Conservation (phyloP, 2,329 filamentous ascomycete genomes). For the Diaporthe aspalathi region DNA sequence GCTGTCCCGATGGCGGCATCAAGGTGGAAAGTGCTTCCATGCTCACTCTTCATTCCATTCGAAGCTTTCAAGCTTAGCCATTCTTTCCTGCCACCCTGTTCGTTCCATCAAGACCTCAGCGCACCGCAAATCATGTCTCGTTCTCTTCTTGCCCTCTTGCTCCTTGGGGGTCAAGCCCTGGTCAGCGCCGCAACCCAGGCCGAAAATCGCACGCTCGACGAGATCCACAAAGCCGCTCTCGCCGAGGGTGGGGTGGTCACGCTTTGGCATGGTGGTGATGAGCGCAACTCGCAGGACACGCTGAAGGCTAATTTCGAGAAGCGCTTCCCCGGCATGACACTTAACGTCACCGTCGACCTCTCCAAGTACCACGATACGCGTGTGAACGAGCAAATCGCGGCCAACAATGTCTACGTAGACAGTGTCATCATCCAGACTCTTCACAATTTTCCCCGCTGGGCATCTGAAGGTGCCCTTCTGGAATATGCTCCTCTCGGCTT, state of each 20-base stretch:
- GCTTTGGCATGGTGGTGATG: constrained; percentile 62
- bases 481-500: constrained; percentile 62
- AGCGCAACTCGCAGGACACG: constrained; percentile 51
- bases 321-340: constrained; percentile 60
- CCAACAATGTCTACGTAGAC: constrained; percentile 55
- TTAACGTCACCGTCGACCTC: constrained; percentile 65
- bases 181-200: constrained; percentile 37
- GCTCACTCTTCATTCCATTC: background rate
- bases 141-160: background rate
- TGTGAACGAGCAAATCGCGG: constrained; percentile 58
- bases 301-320: constrained; percentile 58
- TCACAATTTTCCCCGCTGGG: constrained; percentile 65
- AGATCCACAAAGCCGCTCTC: constrained; percentile 62
- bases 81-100: background rate
- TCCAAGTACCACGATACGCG: constrained; percentile 65
- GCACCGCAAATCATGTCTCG: background rate
- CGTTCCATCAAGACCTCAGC: background rate
- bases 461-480: constrained; percentile 57
- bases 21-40: background rate
- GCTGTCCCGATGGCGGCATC: background rate
- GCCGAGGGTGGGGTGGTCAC: constrained; percentile 59
- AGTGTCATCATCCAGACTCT: constrained; percentile 61
- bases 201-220: constrained; percentile 54
- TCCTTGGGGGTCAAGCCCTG: constrained; percentile 1
- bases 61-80: background rate